Percentiles rank a stretch among this genome's conserved stretches.
Conservation (phyloP, 1,284 basidiomycete genomes). For the Agroathelia rolfsii region DNA sequence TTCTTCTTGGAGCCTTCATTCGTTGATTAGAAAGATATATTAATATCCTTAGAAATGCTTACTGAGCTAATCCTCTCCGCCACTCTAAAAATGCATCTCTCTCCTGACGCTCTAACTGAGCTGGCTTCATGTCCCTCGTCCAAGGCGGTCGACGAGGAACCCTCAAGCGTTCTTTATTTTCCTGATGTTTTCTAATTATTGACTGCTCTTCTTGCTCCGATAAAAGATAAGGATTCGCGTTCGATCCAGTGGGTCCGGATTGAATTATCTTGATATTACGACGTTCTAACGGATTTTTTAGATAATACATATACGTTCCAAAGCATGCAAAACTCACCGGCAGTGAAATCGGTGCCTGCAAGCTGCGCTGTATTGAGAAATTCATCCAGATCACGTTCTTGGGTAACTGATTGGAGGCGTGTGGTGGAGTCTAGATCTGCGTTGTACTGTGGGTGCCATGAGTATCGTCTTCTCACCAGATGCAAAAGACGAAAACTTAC, state of each 20-base stretch:
- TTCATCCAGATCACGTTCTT: conserved; percentile 93
- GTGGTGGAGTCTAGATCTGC: conserved; percentile 64
- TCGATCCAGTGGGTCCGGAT: conserved; percentile 41
- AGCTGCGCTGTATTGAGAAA: conserved; percentile 93
- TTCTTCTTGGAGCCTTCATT: conserved; percentile 62
- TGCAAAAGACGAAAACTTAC: conserved; percentile 33
- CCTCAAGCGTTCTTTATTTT: conserved; percentile 63
- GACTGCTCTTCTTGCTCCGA: conserved; percentile 77
- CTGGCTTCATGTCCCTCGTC: conserved; percentile 69
- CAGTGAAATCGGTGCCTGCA: conserved; percentile 95
- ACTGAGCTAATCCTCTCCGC: conserved; percentile 87
- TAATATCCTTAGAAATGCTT: too few relatives aligned
- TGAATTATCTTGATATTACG: conserved; percentile 89
- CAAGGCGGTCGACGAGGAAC: conserved; percentile 84
- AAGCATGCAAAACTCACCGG: conserved; percentile 46
- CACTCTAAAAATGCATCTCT: conserved; percentile 85
- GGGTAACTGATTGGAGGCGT: conserved; percentile 86
- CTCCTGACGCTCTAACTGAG: conserved; percentile 79
- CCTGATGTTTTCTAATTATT: conserved; percentile 61
- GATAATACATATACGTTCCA: conserved; percentile 6
- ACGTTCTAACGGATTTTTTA: conserved; percentile 49
- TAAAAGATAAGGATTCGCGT: conserved; percentile 84
- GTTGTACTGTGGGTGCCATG: conserved; percentile 47
- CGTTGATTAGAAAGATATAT: not conserved
- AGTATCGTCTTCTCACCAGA: not conserved